phyloP scores from a whole-genome alignment of 2,329 filamentous ascomycete genomes.

The Sporothrix variecibatus region DNA sequence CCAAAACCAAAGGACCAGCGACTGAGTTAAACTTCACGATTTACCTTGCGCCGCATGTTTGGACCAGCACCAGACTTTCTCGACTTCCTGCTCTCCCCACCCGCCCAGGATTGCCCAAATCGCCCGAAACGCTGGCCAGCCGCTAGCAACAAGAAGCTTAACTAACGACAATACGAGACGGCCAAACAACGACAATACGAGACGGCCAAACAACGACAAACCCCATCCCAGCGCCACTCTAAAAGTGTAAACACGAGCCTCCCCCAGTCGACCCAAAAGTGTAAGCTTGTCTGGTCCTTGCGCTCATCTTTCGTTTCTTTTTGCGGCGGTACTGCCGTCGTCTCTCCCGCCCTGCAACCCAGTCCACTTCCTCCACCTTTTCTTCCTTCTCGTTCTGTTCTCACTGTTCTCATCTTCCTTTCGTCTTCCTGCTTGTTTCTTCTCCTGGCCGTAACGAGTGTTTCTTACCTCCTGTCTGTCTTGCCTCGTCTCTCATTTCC shows the following conservation, averaged over 20 bases:
- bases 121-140: background rate
- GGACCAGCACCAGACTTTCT: background rate
- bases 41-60: background rate
- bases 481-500: background rate
- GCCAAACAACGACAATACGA: background rate
- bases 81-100: background rate
- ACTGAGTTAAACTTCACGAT: background rate
- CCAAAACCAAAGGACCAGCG: background rate
- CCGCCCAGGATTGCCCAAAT: background rate
- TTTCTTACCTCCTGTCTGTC: background rate
- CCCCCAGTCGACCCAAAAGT: background rate
- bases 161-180: conserved; percentile 19
- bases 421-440: background rate
- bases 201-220: background rate
- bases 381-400: background rate
- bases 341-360: background rate
- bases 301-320: conserved; percentile 5
- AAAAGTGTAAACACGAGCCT: conserved; percentile 13
- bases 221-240: conserved; percentile 16
- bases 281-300: background rate
- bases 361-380: conserved; percentile 1
- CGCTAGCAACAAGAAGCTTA: conserved; percentile 13
- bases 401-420: background rate
- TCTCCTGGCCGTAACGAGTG: background rate
- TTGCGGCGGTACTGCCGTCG: background rate